Base-by-base conservation (phyloP, 148 eudicot genomes). In the Cornus kousa region DNA sequence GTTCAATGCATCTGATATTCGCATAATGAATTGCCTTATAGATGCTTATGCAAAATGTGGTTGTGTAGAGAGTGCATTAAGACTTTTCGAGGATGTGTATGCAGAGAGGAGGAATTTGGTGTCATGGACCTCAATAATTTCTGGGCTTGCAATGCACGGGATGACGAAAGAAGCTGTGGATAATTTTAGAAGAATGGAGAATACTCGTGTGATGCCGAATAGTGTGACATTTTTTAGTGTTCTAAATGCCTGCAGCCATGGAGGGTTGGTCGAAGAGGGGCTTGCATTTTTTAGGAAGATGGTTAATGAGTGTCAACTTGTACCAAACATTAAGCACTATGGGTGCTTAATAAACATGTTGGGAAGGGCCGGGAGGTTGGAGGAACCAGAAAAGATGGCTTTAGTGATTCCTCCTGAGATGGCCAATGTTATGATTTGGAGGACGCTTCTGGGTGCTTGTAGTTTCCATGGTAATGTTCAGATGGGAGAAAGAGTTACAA, bases 361-460 rank as follows among this genome's bases (percentile, higher is more conserved):
- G 82, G 87, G 91, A 0, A 82, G 92, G 82, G 88, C 90, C 5
- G 92, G 97, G 46, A 86, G 88, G 81, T 74, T 89, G 19, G 88
- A 80, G 67, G 94, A 89, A 78, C 94, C 94, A 9, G 92, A 90
- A 76, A 83, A 85, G 72, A 86, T 89, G 74, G 91, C 87, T 19
- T 43, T 20, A 22, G 83, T 71, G 62, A 78, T 89, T 62, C 89
- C 90, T 9, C 12, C 40, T 65, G 81, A 86, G 24, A 74, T 78
- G 43, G 74, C 73, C 37, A 84, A 78, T 84, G 93, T 79, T 46
- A 82, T 90, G 19, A 81, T 93, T 80, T 93, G 97, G 97, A 84
- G 97, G 76, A 89, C 97, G 6, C 87, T 91, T 55, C 81, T 93
- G 50, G 91, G 94, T 68, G 91, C 93, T 46, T 93, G 97, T 80